These are phyloP conservation scores for Thermoascus crustaceus DNA, from an alignment of 2,329 filamentous ascomycete genomes.

Conservation along the genomic window DNA sequence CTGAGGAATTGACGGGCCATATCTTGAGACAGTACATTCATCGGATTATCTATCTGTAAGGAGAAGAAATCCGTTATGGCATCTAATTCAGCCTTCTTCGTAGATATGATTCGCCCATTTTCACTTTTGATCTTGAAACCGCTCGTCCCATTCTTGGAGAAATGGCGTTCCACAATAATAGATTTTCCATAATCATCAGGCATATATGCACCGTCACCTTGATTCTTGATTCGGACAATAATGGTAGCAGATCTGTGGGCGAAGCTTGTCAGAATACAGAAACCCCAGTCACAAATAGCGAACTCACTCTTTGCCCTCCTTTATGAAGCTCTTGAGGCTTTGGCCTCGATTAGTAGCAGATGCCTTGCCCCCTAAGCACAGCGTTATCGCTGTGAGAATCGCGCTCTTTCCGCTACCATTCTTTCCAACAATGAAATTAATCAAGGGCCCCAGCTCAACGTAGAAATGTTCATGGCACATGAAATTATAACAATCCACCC, in stretches of 20 bases:
- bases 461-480: slow-evolving; percentile 87
- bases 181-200: slow-evolving; percentile 72
- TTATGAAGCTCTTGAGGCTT: slow-evolving; percentile 83
- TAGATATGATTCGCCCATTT: slow-evolving; percentile 63
- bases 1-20: slow-evolving; percentile 90
- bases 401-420: slow-evolving; percentile 98
- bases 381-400: slow-evolving; percentile 80
- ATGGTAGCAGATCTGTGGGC: slow-evolving; percentile 50
- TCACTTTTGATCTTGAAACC: slow-evolving; percentile 81
- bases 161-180: slow-evolving; percentile 86
- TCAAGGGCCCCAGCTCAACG: slow-evolving; percentile 80
- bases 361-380: slow-evolving; percentile 92
- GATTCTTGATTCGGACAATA: slow-evolving; percentile 82
- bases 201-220: slow-evolving; percentile 75
- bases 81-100: slow-evolving; percentile 77
- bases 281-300: not conserved
- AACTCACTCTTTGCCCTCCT: slow-evolving; percentile 69
- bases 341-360: slow-evolving; percentile 86
- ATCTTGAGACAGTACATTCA: slow-evolving; percentile 93
- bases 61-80: slow-evolving; percentile 90
- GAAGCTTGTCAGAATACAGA: slow-evolving; percentile 7
- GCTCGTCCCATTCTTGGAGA: slow-evolving; percentile 64
- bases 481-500: slow-evolving; percentile 82
- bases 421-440: slow-evolving; percentile 97
- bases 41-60: slow-evolving; percentile 90